phyloP scores from a whole-genome alignment of 306 rosid genomes.

The Oemleria cerasiformis region DNA sequence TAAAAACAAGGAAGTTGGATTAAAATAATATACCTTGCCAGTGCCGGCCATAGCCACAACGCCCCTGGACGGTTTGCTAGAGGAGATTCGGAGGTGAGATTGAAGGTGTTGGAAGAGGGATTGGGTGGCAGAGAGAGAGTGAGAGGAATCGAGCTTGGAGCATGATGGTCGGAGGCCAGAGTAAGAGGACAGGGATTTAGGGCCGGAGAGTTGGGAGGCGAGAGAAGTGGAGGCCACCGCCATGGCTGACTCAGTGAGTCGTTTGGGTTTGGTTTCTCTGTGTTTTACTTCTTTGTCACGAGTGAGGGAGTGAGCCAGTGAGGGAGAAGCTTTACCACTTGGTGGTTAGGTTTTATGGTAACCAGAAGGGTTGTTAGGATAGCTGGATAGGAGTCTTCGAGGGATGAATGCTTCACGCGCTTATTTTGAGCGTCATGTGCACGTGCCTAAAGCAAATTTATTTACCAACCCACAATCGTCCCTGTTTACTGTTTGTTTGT shows the following conservation, averaged over 20 bases:
- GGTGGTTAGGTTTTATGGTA: constrained; percentile 23
- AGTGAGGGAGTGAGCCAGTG: background rate
- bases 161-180: constrained; percentile 62
- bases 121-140: constrained; percentile 30
- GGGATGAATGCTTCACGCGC: constrained; percentile 19
- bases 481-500: background rate
- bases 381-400: background rate
- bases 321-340: background rate
- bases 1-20: background rate
- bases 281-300: background rate
- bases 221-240: constrained; percentile 80
- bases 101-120: constrained; percentile 45
- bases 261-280: background rate
- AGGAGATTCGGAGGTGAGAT: constrained; percentile 62
- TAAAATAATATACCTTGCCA: constrained; percentile 56
- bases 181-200: constrained; percentile 34
- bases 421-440: background rate
- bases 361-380: constrained; percentile 11
- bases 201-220: constrained; percentile 63
- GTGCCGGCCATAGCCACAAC: constrained; percentile 86
- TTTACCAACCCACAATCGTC: background rate
- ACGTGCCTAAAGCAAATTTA: background rate
- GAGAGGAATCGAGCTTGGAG: constrained; percentile 45
- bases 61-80: constrained; percentile 58
- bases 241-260: constrained; percentile 31